phyloP scores from a whole-genome alignment of 176 grass and related monocot genomes.

The Carex parvula region DNA sequence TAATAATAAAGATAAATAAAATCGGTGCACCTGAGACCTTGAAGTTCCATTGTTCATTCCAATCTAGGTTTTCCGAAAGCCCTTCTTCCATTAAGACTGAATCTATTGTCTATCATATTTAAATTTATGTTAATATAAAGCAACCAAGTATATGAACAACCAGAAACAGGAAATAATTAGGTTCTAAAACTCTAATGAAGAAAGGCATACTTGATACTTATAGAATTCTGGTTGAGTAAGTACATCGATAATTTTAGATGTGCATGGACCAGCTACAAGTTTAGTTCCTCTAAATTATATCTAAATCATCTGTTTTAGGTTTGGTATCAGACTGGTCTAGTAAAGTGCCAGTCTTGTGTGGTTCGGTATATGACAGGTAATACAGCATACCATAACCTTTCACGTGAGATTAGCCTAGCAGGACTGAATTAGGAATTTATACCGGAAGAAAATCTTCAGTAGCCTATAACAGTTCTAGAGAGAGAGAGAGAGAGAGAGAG shows the following conservation, averaged over 20 bases:
- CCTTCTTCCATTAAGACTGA: conserved; percentile 51
- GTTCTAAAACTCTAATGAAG: neutral
- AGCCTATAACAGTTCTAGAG: neutral
- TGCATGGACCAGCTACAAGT: neutral
- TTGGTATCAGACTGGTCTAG: neutral
- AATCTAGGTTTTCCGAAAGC: conserved; percentile 51
- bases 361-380: neutral
- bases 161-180: conserved; percentile 7
- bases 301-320: neutral
- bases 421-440: neutral
- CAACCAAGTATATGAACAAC: neutral
- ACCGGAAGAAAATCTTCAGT: neutral
- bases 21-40: conserved; percentile 49
- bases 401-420: neutral
- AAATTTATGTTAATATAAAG: conserved; percentile 7
- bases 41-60: conserved; percentile 42
- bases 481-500: too few relatives aligned
- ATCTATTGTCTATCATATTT: conserved; percentile 41
- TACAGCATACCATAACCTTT: conserved; percentile 7
- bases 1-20: conserved; percentile 7
- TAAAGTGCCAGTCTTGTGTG: neutral
- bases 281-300: neutral
- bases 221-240: neutral
- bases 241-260: neutral
- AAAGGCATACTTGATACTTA: neutral